A percentile compares a stretch with the other conserved stretches of the same genome.
Evolutionary conservation across 2,329 filamentous ascomycete species (phyloP).

Genomic region (Fusarium sp.): DNA sequence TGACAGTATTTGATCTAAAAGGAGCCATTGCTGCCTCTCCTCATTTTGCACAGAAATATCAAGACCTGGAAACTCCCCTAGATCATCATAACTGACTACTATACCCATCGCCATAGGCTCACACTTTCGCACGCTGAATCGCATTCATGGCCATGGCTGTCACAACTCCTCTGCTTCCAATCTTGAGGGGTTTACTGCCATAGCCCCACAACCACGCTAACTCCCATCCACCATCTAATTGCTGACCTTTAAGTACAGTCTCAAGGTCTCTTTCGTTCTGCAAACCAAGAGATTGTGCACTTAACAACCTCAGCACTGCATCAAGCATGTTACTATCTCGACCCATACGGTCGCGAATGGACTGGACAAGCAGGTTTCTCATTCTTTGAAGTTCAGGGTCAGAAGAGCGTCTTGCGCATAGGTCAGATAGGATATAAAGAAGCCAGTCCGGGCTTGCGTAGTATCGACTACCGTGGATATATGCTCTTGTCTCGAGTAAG

Average conservation of each 20-base stretch:
- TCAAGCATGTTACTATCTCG: not conserved
- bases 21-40: too few relatives aligned
- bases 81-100: not conserved
- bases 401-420: not conserved
- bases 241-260: not conserved
- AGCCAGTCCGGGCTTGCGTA: conserved; percentile 24
- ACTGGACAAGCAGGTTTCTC: not conserved
- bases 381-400: not conserved
- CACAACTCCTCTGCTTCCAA: conserved; percentile 17
- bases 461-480: conserved; percentile 15
- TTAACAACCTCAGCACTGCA: conserved; percentile 1
- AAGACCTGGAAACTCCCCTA: too few relatives aligned
- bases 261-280: not conserved
- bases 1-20: too few relatives aligned
- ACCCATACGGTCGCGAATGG: not conserved
- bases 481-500: conserved; percentile 12
- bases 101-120: not conserved
- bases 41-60: too few relatives aligned
- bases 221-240: conserved; percentile 19
- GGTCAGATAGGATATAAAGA: conserved; percentile 1
- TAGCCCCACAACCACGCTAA: conserved; percentile 5
- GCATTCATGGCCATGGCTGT: conserved; percentile 20
- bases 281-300: not conserved
- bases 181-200: not conserved
- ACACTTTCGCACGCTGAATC: not conserved